Evolutionary conservation across 2,329 filamentous ascomycete genomes (phyloP).

Genomic region (Helicocarpus griseus): DNA sequence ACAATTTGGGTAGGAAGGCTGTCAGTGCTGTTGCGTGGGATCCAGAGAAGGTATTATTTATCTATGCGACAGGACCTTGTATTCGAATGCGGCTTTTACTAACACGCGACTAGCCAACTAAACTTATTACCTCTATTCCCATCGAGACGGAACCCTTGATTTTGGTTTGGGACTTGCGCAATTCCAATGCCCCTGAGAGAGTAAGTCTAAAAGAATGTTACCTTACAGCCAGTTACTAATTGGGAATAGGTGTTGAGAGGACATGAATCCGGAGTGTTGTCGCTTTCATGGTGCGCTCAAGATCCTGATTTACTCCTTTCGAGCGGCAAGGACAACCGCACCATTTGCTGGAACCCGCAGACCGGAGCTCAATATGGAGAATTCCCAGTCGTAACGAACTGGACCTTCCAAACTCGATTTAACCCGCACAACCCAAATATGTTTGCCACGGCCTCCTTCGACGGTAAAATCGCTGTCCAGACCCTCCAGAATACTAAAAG

Average conservation of each 20-base stretch:
- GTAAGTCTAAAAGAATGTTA: slow-evolving; percentile 20
- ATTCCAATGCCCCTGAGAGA: slow-evolving; percentile 84
- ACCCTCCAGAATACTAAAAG: slow-evolving; percentile 90
- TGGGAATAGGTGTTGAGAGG: slow-evolving; percentile 60
- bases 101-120: slow-evolving; percentile 53
- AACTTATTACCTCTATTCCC: slow-evolving; percentile 83
- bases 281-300: slow-evolving; percentile 88
- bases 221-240: slow-evolving; percentile 9
- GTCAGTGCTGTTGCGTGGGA: slow-evolving; percentile 97
- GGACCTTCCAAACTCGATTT: slow-evolving; percentile 94
- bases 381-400: slow-evolving; percentile 96
- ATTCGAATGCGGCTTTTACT: slow-evolving; percentile 12
- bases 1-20: slow-evolving; percentile 77
- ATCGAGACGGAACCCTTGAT: slow-evolving; percentile 84
- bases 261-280: slow-evolving; percentile 90
- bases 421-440: slow-evolving; percentile 87
- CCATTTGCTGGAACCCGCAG: slow-evolving; percentile 91
- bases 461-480: slow-evolving; percentile 90
- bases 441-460: slow-evolving; percentile 90
- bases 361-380: slow-evolving; percentile 82
- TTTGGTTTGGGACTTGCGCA: slow-evolving; percentile 86
- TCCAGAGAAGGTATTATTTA: slow-evolving; percentile 70
- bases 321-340: slow-evolving; percentile 92
- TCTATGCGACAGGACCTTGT: background rate
- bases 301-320: slow-evolving; percentile 84